These are phyloP conservation scores for Penicillium argentinense DNA, from an alignment of 495 filamentous ascomycete genomes.

Conservation along the genomic window DNA sequence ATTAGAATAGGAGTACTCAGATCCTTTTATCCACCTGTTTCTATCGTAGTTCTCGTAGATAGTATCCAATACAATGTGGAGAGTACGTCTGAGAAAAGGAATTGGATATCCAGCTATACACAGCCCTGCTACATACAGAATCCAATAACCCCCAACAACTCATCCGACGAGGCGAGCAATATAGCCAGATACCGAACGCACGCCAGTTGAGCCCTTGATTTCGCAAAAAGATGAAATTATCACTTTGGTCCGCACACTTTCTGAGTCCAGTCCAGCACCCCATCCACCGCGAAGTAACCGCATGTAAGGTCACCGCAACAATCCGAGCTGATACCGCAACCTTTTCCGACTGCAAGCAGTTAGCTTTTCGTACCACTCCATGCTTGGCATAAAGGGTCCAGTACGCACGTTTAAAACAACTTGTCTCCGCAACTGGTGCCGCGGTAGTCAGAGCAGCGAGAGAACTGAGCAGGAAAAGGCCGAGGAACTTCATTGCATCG, in stretches of 20 bases:
- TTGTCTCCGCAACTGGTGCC: background rate
- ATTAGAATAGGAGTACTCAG: background rate
- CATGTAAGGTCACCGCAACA: conserved; percentile 1
- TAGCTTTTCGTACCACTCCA: too few species aligned
- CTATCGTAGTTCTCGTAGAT: too few species aligned
- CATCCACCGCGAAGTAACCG: background rate
- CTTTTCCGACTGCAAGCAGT: background rate
- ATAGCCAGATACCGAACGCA: background rate
- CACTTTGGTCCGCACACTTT: conserved; percentile 1
- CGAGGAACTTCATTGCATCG: conserved; percentile 1
- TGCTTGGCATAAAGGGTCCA: too few species aligned
- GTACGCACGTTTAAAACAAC: background rate
- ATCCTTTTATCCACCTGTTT: too few species aligned
- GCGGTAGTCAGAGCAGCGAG: background rate
- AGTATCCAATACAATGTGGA: too few species aligned
- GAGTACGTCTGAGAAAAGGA: background rate
- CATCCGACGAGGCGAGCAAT: background rate
- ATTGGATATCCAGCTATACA: conserved; percentile 2
- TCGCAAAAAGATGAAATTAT: background rate
- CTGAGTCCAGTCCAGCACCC: background rate
- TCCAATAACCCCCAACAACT: background rate
- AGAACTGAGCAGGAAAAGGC: background rate
- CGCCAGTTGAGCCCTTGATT: background rate
- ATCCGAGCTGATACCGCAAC: background rate
- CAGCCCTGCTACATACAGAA: conserved; percentile 2